Conservation (phyloP, 2,329 filamentous ascomycete genomes). For the Escovopsis weberi region DNA sequence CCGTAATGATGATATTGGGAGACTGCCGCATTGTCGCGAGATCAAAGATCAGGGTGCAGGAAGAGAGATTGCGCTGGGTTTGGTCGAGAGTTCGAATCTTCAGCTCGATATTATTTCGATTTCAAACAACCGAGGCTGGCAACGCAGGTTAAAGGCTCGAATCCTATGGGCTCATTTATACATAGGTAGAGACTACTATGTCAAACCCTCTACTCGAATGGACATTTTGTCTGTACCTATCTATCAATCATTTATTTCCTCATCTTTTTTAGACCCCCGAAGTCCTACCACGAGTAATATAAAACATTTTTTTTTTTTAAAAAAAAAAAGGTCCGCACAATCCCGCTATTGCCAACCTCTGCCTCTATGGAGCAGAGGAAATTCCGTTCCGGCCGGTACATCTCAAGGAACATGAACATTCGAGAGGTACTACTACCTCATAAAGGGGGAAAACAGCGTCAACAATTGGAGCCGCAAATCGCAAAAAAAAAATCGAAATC, state of each 20-base stretch:
- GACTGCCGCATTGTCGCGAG: constrained; percentile 28
- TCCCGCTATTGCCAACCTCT: neutral
- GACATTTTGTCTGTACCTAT: neutral
- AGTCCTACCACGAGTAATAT: too few species aligned
- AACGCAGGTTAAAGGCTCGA: too few species aligned
- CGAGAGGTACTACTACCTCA: neutral
- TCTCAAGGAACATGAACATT: neutral
- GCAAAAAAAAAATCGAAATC: neutral
- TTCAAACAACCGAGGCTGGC: too few species aligned
- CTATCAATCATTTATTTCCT: neutral
- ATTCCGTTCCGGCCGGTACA: neutral
- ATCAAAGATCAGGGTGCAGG: neutral
- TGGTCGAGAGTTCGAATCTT: too few species aligned
- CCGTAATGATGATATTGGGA: constrained; percentile 90
- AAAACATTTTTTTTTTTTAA: too few species aligned
- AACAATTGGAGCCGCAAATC: neutral
- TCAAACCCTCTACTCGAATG: neutral
- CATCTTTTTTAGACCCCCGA: neutral
- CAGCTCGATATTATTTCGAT: too few species aligned
- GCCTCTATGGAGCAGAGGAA: neutral
- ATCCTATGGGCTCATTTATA: too few species aligned
- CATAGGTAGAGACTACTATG: too few species aligned
- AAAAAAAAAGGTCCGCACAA: neutral
- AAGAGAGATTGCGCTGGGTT: too few species aligned
- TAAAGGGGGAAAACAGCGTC: neutral